Evolutionary conservation across 441 rosid genomes (phyloP), one percentile per base, ranked within the genome.

Genomic region (Gossypium davidsonii): DNA sequence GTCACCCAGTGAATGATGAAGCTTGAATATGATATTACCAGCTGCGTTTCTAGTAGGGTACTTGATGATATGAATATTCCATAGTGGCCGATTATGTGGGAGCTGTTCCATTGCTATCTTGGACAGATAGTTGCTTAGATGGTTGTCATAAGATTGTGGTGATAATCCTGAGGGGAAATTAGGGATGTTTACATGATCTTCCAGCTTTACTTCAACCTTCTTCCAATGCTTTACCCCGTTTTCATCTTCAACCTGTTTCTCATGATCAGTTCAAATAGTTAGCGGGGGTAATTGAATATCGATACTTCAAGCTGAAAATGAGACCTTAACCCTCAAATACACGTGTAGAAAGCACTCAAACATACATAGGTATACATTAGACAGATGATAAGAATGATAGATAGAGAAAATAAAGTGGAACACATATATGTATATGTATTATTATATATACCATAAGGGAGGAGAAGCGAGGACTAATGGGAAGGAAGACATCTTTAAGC

Each of bases 1-100:
- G 57, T 86, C 88, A 0, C 90, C 86, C 20, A 83, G 79, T 0
- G 90, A 77, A 56, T 84, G 88, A 67, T 86, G 88, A 8, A 86
- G 78, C 79, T 86, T 86, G 83, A 84, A 86, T n/a, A 86, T 66
- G 0, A 81, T 0, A 58, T 55, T 79, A 0, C 86, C 85, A 17
- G 84, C 80, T 8, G 88, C 83, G 31, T 70, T 51, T 23, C 67
- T 79, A 26, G 84, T 83, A 0, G 90, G 84, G 75, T 86, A 83
- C 52, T 76, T 83, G 10, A 86, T 34, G 3, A 83, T 57, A 28
- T 86, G 88, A 42, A 83, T 67, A 66, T 83, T 85, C 90, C 90
- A 84, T 1, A 83, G 67, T 0, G 90, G 90, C 28, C 77, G 80
- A 68, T n/a, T 83, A 12, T 77, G 77, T 0, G 84, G 81, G 10